Conservation (phyloP, 768 basidiomycete genomes). For the Cyclocybe cylindracea region DNA sequence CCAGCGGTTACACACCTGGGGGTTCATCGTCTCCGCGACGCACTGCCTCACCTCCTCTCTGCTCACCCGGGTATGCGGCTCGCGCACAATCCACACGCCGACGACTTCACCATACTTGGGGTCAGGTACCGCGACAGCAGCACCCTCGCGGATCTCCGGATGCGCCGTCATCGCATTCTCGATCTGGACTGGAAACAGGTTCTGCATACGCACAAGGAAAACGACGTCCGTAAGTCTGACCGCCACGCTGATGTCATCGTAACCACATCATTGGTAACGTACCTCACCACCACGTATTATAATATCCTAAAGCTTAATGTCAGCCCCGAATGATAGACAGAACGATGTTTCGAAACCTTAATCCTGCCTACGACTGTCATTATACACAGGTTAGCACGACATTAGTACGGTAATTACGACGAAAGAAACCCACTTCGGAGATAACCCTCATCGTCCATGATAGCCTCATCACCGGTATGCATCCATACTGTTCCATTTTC, state of each 20-base stretch:
- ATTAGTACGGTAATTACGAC: not conserved
- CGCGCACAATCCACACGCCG: constrained; percentile 74
- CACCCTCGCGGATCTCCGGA: constrained; percentile 65
- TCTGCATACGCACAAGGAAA: constrained; percentile 37
- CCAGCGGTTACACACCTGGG: constrained; percentile 54
- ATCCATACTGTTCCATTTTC: constrained; percentile 70
- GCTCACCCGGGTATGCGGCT: constrained; percentile 39
- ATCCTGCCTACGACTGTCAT: constrained; percentile 72
- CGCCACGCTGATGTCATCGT: not conserved
- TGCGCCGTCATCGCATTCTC: constrained; percentile 70
- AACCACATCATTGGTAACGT: constrained; percentile 3
- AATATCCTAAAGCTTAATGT: constrained; percentile 52
- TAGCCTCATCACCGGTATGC: constrained; percentile 81
- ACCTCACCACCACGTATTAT: constrained; percentile 89
- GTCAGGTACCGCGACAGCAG: constrained; percentile 73
- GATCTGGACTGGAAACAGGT: constrained; percentile 83
- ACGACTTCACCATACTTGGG: constrained; percentile 73
- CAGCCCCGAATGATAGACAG: not conserved
- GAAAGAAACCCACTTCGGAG: constrained; percentile 52
- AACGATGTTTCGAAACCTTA: constrained; percentile 45
- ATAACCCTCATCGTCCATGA: constrained; percentile 83
- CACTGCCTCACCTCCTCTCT: constrained; percentile 53
- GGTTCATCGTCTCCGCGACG: constrained; percentile 69
- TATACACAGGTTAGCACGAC: not conserved
- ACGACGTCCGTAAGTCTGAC: not conserved